Evolutionary conservation across 176 grass and related monocot genomes (phyloP), one percentile per base, ranked within the genome.

Genomic region (Rhynchospora pubera): DNA sequence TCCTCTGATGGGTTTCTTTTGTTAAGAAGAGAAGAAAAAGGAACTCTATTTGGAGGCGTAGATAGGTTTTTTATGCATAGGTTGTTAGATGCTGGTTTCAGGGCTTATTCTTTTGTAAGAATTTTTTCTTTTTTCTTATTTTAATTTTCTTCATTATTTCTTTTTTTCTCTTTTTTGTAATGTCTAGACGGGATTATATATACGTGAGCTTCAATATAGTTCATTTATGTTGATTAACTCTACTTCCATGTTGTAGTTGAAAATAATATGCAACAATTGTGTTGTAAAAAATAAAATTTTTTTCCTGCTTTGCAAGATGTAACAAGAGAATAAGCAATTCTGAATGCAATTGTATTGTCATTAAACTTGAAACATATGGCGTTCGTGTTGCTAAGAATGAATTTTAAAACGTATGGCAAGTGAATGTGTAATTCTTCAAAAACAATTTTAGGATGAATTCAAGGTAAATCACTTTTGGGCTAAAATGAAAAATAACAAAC

Each of bases 21-120:
- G 6, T 78, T 50, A 74, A 74, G 46, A 53, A 79, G 73, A 32
- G 12, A 4, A 51, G 19, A 46, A 59, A 21, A 77, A 48, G 13
- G 48, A 69, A 60, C 23, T 85, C 61, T 16, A 7, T 65, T 24
- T 28, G 56, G 85, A 75, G 85, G 85, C 79, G 79, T 86, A 82
- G 78, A 82, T 86, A 86, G 78, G 79, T 82, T 82, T 52, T 86
- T 74, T 82, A 82, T 6, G 65, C 77, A 73, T 71, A 82, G 78
- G 45, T 52, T 82, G 53, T 82, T 72, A 82, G 79, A 47, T 58
- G 62, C 62, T 82, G 65, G 55, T 86, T 86, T 86, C 78, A 82
- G 74, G 74, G 44, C 78, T 66, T 57, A 86, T 86, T 86, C 85
- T 86, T 86, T 86, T 86, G 78, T 86, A 86, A 82, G 79, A 77